phyloP scores from a whole-genome alignment of 345 rosid genomes.

The Triadica sebifera region DNA sequence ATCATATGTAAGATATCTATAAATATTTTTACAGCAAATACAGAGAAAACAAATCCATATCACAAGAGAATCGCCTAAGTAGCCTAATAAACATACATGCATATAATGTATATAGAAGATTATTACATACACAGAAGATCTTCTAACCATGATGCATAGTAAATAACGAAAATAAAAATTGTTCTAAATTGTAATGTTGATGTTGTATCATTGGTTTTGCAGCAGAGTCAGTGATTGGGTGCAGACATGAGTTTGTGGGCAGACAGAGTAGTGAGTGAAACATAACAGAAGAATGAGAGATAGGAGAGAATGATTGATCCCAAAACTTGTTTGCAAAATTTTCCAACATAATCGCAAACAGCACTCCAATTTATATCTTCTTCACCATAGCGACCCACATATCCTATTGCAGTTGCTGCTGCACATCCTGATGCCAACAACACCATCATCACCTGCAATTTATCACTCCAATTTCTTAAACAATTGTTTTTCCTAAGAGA shows the following conservation, averaged over 20 bases:
- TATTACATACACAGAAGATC: background rate
- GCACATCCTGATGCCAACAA: constrained; percentile 50
- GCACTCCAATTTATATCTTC: constrained; percentile 37
- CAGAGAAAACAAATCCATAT: background rate
- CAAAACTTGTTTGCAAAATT: constrained; percentile 40
- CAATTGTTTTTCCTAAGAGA: too few relatives aligned
- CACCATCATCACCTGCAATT: constrained; percentile 47
- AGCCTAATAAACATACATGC: too few relatives aligned
- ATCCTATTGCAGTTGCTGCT: constrained; percentile 52
- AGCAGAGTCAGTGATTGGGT: background rate
- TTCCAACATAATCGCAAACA: constrained; percentile 32
- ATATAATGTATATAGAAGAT: too few relatives aligned
- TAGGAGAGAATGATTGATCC: constrained; percentile 44
- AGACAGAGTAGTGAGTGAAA: constrained; percentile 37
- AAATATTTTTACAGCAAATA: too few relatives aligned
- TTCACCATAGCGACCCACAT: constrained; percentile 45
- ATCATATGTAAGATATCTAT: too few relatives aligned
- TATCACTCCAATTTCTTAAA: too few relatives aligned
- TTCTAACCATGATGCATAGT: too few relatives aligned
- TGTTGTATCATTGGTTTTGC: too few relatives aligned
- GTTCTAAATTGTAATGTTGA: too few relatives aligned
- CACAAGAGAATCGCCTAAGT: too few relatives aligned
- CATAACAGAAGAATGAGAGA: constrained; percentile 43
- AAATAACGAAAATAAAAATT: too few relatives aligned
- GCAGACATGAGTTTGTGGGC: constrained; percentile 31